Evolutionary conservation across 2,329 filamentous ascomycete genomes (phyloP).

Genomic region (Aspergillus nomiae): DNA sequence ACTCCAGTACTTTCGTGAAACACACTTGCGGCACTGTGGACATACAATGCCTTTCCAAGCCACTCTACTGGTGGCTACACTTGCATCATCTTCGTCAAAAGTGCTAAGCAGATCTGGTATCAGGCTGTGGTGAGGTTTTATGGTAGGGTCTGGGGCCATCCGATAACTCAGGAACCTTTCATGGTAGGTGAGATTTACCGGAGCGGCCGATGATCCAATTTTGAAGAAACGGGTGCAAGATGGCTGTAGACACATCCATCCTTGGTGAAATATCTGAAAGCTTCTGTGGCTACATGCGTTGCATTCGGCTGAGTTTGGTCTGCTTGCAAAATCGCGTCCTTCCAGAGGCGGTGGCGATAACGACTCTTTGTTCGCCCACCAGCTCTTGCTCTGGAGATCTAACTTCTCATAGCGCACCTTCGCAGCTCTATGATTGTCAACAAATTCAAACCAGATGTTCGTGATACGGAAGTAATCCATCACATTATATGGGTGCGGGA

Average conservation of each 20-base stretch:
- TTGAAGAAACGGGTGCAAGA: constrained; percentile 60
- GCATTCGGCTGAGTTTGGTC: constrained; percentile 38
- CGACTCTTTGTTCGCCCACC: constrained; percentile 56
- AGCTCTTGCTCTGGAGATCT: constrained; percentile 53
- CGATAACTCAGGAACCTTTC: constrained; percentile 60
- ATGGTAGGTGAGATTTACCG: constrained; percentile 51
- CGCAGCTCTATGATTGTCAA: constrained; percentile 45
- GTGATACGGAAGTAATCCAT: constrained; percentile 71
- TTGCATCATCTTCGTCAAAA: constrained; percentile 36
- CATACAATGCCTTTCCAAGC: constrained; percentile 69
- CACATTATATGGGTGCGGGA: constrained; percentile 64
- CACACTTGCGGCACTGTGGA: constrained; percentile 63
- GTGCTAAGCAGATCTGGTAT: constrained; percentile 44
- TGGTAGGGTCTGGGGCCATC: constrained; percentile 45
- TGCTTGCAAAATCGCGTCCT: constrained; percentile 33
- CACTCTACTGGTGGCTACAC: constrained; percentile 50
- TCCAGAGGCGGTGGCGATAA: constrained; percentile 26
- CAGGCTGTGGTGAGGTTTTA: constrained; percentile 39
- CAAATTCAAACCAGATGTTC: constrained; percentile 67
- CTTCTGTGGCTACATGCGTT: constrained; percentile 41
- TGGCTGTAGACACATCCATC: constrained; percentile 62
- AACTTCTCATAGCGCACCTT: constrained; percentile 69
- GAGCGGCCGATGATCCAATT: constrained; percentile 37
- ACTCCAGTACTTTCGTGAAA: constrained; percentile 61
- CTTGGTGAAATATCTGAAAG: constrained; percentile 41